Percentiles rank a stretch among this genome's conserved stretches.
Conservation (phyloP, 441 rosid genomes). For the Adansonia madagascariensis region DNA sequence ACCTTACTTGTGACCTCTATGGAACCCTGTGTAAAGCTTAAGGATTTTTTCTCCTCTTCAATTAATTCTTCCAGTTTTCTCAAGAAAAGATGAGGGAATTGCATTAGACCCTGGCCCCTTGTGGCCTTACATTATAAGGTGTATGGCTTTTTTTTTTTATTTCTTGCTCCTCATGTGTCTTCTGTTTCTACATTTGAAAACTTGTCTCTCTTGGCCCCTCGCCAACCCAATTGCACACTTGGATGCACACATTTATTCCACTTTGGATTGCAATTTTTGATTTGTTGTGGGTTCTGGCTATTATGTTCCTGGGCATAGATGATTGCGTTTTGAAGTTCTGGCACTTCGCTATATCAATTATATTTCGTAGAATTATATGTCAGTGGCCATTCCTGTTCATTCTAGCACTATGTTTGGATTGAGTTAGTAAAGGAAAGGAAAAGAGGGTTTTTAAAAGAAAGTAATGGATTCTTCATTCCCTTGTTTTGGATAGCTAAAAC, state of each 20-base stretch:
- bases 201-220: neutral
- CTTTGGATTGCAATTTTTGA: neutral
- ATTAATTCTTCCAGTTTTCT: neutral
- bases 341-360: neutral
- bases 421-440: slow-evolving; percentile 3
- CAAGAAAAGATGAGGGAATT: neutral
- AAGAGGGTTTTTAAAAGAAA: neutral
- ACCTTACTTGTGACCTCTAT: neutral
- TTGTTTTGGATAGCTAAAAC: neutral
- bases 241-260: neutral
- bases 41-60: neutral
- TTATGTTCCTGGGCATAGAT: neutral
- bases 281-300: neutral
- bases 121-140: neutral
- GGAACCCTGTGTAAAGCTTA: neutral
- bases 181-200: neutral
- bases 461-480: neutral
- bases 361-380: neutral
- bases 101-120: neutral
- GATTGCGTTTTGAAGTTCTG: neutral
- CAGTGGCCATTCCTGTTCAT: neutral
- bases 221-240: neutral
- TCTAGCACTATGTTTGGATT: neutral
- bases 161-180: neutral
- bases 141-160: neutral